A percentile compares a stretch with the other conserved stretches of the same genome.
Evolutionary conservation across 2,329 filamentous ascomycete genomes (phyloP).

Genomic region (Pseudocercospora vitis): DNA sequence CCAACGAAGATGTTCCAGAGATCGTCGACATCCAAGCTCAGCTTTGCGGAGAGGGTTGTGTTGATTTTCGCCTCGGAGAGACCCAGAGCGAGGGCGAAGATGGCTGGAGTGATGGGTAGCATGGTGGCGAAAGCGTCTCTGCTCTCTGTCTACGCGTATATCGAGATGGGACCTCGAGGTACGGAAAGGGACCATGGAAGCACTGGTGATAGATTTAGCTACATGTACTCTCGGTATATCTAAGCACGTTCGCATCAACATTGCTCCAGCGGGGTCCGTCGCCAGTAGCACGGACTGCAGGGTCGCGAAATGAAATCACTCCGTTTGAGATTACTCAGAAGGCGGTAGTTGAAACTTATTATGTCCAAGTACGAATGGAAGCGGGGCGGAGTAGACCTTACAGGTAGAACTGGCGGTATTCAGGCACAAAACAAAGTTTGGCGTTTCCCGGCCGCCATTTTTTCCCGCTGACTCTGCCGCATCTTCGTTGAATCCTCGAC

Average conservation of each 20-base stretch:
- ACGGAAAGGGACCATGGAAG: neutral
- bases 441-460: no score
- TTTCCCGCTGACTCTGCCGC: no score
- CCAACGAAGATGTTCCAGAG: conserved; percentile 37
- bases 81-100: neutral
- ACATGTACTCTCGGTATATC: neutral
- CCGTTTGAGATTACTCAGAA: neutral
- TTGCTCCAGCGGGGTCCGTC: neutral
- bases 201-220: no score
- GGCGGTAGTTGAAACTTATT: no score
- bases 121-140: neutral
- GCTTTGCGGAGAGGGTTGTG: conserved; percentile 16
- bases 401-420: no score
- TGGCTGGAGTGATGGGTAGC: neutral
- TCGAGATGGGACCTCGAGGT: neutral
- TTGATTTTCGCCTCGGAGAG: neutral
- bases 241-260: no score
- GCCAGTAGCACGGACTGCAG: neutral
- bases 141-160: neutral
- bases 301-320: neutral
- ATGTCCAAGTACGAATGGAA: no score
- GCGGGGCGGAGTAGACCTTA: no score
- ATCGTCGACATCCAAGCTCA: conserved; percentile 33
- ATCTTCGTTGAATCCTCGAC: no score
- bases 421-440: no score